Base-by-base conservation (phyloP, 2,329 filamentous ascomycete genomes). In the Penicillium decumbens region DNA sequence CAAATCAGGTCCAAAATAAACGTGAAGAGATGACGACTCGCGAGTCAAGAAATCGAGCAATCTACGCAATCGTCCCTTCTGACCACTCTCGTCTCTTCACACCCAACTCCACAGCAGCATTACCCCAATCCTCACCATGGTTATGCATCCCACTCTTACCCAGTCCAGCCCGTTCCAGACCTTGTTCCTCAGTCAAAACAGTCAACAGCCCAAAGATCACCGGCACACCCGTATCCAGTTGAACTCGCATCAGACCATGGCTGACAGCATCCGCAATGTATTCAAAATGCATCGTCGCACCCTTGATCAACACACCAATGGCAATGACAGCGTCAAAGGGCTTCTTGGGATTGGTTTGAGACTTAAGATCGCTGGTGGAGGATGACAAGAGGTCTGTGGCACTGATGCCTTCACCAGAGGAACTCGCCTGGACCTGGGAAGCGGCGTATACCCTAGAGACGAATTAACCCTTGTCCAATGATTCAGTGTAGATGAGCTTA, bases 281-380 rank as follows among this genome's bases (percentile, higher is more conserved):
- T 75, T 98, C 93, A 66, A 98, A 98, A 75, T 98, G 93, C 90
- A 96, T 96, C 6, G 93, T 97, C 74, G 95, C 88, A 69, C 93
- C 93, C 77, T 98, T 98, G 76, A 98, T 96, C 53, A 98, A 82
- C 49, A 95, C 91, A 48, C 93, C 93, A 60, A 98, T 88, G 45
- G 93, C 90, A 59, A 98, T 91, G 56, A 98, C 84, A 55, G 93
- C 93, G 67, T 97, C 92, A 64, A 97, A 97, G 18, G 89, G 82
- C 43, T 69, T 65, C 18, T 71, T 63, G 3, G 63, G 44, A n/a
- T 72, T 59, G 2, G 73, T 54, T 15, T 75, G 62, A 33, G 63
- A 68, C 39, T 79, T 72, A 28, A 90, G 79, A 69, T 95, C 87
- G 27, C 85, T 78, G 1, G 87, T 77, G 1, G 80, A 81, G 15